Percentiles rank a stretch among this genome's conserved stretches.
Conservation (phyloP, 2,329 filamentous ascomycete genomes). For the Aspergillus hiratsukae region DNA sequence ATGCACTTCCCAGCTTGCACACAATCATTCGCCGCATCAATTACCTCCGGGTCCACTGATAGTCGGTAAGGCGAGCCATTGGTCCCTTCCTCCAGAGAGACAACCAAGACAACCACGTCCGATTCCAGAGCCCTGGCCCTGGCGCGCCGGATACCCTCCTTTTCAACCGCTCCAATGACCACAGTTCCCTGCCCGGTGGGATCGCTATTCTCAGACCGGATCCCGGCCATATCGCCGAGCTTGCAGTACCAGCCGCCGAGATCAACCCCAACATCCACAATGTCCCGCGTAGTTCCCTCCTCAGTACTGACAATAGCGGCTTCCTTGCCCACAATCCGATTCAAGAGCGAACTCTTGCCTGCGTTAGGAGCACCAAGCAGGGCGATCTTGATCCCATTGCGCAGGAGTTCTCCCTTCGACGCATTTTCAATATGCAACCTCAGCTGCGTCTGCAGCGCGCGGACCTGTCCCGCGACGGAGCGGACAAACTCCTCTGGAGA, state of each 20-base stretch:
- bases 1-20: slow-evolving; percentile 48
- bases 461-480: slow-evolving; percentile 65
- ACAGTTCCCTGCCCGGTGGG: slow-evolving; percentile 12
- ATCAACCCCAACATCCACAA: slow-evolving; percentile 88
- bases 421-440: slow-evolving; percentile 69
- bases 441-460: slow-evolving; percentile 59
- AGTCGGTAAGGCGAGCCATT: slow-evolving; percentile 27
- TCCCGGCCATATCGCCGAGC: slow-evolving; percentile 92
- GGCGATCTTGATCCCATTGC: slow-evolving; percentile 80
- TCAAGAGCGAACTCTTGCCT: slow-evolving; percentile 91
- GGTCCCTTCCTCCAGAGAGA: slow-evolving; percentile 60
- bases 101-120: slow-evolving; percentile 77
- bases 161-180: slow-evolving; percentile 68
- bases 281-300: slow-evolving; percentile 88
- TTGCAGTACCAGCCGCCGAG: slow-evolving; percentile 84
- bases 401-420: slow-evolving; percentile 74
- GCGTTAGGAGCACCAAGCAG: slow-evolving; percentile 88
- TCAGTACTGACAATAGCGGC: slow-evolving; percentile 93
- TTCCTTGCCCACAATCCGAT: slow-evolving; percentile 82
- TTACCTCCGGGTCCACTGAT: slow-evolving; percentile 53
- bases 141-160: slow-evolving; percentile 85
- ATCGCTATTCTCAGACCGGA: slow-evolving; percentile 50
- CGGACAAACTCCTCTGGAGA: slow-evolving; percentile 66
- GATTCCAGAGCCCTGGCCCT: slow-evolving; percentile 75
- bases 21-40: slow-evolving; percentile 50